Evolutionary conservation across 2,329 filamentous ascomycete genomes (phyloP), one percentile per base, ranked within the genome.

Genomic region (Fusarium vanettenii): DNA sequence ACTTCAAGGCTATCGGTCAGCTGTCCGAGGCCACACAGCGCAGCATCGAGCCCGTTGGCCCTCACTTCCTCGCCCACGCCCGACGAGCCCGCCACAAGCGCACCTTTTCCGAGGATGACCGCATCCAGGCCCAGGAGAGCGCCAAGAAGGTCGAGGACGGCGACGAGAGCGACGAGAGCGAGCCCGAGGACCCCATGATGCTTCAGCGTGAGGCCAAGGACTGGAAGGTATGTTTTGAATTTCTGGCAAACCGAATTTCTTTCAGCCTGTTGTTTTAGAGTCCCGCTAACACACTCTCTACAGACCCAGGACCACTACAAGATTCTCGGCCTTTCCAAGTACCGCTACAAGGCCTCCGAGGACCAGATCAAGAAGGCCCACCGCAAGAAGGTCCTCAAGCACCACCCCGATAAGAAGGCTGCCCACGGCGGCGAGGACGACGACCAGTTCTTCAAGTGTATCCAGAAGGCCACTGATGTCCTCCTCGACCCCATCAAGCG

Each of bases 381-480:
- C 88, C 95, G 97, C 88, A 98, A 97, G 92, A 99, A 99, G 93
- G 97, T 99, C 76, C 93, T 99, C 77, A 96, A 95, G 87, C 97
- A 99, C 85, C 97, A 99, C 86, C 97, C 97, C 72, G 97, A 99
- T 85, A 99, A 99, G 92, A 97, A 97, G 88, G 97, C 97, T 18
- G 97, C 97, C 31, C 90, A 92, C 57, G 97, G 97, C 72, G 90
- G 91, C 80, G 90, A 91, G 78, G 95, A 98, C 80, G 96, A 98
- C 85, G 97, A 99, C 85, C 94, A 94, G 84, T 99, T 99, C 89
- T 99, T 99, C 93, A 99, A 99, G 90, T 99, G 97, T 86, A 99
- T 99, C 84, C 97, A 99, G 84, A 98, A 98, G 86, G 97, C 97
- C 67, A 96, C 93, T 79, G 97, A 99, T 81, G 90, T 98, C 62